These are phyloP conservation scores for Solanum paucissectum DNA, from an alignment of 257 asterid genomes.

Conservation along the genomic window DNA sequence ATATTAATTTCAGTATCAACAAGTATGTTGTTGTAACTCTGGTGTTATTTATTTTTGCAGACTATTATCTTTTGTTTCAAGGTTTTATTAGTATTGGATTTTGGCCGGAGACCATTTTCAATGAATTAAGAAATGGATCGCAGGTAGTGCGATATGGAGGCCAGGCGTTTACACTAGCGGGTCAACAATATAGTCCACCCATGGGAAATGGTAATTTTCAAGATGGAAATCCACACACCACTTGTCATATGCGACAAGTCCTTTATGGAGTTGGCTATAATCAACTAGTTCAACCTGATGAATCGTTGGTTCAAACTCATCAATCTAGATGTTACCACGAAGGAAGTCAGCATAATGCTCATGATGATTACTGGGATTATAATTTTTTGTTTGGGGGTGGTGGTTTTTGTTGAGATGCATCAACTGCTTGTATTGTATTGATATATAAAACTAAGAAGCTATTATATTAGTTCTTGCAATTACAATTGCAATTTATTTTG, in stretches of 20 bases:
- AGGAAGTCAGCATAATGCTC: not conserved
- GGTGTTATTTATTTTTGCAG: too few relatives aligned
- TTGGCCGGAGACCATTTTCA: not conserved
- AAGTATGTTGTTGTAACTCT: too few relatives aligned
- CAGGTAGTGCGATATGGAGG: not conserved
- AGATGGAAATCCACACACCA: not conserved
- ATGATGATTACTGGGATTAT: not conserved
- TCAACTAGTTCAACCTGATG: not conserved
- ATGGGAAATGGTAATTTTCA: not conserved
- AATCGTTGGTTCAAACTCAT: not conserved
- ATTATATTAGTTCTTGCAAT: not conserved
- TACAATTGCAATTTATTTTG: too few relatives aligned
- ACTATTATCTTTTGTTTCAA: not conserved
- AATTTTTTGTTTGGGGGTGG: not conserved
- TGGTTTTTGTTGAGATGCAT: not conserved
- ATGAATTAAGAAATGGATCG: not conserved
- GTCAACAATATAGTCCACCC: not conserved
- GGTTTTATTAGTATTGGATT: not conserved
- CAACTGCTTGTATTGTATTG: not conserved
- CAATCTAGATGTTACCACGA: not conserved
- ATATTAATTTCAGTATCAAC: too few relatives aligned
- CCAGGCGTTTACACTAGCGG: not conserved
- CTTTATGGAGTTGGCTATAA: not conserved
- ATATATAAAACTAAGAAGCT: not conserved
- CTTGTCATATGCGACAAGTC: not conserved